Base-by-base conservation (phyloP, 306 rosid genomes). In the Castanea crenata region DNA sequence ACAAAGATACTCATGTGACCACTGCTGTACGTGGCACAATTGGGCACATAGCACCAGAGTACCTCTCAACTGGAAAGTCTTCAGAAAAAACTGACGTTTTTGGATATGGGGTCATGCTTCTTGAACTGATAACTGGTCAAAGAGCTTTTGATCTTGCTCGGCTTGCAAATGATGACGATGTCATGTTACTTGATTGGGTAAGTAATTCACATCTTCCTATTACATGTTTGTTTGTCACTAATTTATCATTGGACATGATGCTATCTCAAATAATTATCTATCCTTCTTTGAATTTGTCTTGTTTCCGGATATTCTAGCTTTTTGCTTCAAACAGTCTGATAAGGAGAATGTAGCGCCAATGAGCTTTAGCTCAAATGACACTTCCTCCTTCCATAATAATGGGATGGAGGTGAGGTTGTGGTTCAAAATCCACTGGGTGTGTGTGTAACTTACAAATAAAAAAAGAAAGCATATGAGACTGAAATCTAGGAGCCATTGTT, bases 101-200 rank as follows among this genome's bases (percentile, higher is more conserved):
- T 80, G 99, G 98, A 75, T 95, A 93, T 34, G 99, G 99, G n/a
- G 98, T 90, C 82, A 95, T 89, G 96, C 98, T 95, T 88, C 98
- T 95, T 74, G 99, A 95, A 83, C 89, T 95, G 73, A 90, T 93
- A 74, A 95, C 99, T 74, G 99, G 98, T 73, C 97, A 93, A 80
- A 88, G 96, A 82, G 99, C 99, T 71, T 95, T 91, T 29, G 98
- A 91, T 87, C 96, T 95, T n/a, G 98, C 97, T 54, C 91, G 96
- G 74, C 98, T 93, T 83, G 99, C 98, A 64, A 83, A 90, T 74
- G 92, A 93, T 70, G 96, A 91, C 20, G 92, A 94, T 79, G 93
- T 92, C 76, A 88, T 91, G 97, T 85, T 95, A 82, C 92, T 93
- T 76, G 98, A 93, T 82, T 95, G 98, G 99, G 99, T 95, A 91